Conservation (phyloP, 1,139 yeast species). For the Hyphopichia buzzinii region DNA sequence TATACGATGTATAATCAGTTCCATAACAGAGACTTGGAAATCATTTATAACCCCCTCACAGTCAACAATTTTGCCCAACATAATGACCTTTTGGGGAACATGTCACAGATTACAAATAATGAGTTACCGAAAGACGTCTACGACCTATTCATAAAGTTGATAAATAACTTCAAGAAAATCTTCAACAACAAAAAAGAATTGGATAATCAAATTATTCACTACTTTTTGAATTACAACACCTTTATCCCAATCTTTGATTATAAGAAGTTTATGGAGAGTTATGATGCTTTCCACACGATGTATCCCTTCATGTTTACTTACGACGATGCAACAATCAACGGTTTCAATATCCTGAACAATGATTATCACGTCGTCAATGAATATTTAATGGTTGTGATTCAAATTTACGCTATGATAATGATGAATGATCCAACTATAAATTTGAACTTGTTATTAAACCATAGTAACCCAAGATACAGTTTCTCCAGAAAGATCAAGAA, state of each 20-base stretch:
- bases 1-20: slow-evolving; percentile 38
- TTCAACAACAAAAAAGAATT: slow-evolving; percentile 45
- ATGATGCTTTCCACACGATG: slow-evolving; percentile 57
- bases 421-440: slow-evolving; percentile 48
- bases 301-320: slow-evolving; percentile 52
- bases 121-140: slow-evolving; percentile 42
- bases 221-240: slow-evolving; percentile 55
- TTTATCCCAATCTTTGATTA: slow-evolving; percentile 64
- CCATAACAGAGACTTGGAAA: slow-evolving; percentile 41
- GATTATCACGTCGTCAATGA: slow-evolving; percentile 53
- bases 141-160: slow-evolving; percentile 44
- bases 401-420: slow-evolving; percentile 47
- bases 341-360: slow-evolving; percentile 48
- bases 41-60: slow-evolving; percentile 45
- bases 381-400: slow-evolving; percentile 45
- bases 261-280: slow-evolving; percentile 53
- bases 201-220: slow-evolving; percentile 53
- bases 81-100: slow-evolving; percentile 16
- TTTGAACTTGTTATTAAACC: slow-evolving; percentile 40
- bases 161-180: slow-evolving; percentile 46
- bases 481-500: slow-evolving; percentile 15
- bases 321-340: slow-evolving; percentile 50
- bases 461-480: slow-evolving; percentile 35
- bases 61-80: slow-evolving; percentile 19
- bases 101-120: slow-evolving; percentile 18